Percentiles rank a stretch among this genome's conserved stretches.
These are phyloP conservation scores for Spathaspora sp. DNA, from an alignment of 1,139 yeast species.

Conservation along the genomic window DNA sequence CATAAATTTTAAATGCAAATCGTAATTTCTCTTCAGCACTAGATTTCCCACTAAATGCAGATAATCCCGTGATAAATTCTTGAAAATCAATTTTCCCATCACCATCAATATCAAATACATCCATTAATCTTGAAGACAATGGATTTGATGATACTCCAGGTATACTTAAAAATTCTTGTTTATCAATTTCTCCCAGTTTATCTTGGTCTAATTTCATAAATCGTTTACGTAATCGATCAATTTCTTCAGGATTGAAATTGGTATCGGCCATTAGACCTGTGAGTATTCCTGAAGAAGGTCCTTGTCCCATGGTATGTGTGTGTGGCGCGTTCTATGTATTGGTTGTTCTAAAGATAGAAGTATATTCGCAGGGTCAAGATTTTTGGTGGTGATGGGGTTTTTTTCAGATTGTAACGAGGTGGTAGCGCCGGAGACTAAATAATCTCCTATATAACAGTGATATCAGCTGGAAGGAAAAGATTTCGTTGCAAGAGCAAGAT, in stretches of 20 bases:
- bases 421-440: too few species aligned
- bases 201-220: constrained; percentile 95
- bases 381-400: too few species aligned
- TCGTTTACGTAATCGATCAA: constrained; percentile 85
- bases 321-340: not conserved
- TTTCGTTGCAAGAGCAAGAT: too few species aligned
- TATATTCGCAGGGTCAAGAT: too few species aligned
- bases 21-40: constrained; percentile 77
- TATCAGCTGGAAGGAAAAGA: too few species aligned
- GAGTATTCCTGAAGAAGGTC: constrained; percentile 62
- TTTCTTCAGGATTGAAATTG: constrained; percentile 86
- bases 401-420: too few species aligned
- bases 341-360: too few species aligned
- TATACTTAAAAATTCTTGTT: constrained; percentile 83
- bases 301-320: constrained; percentile 50
- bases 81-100: constrained; percentile 94
- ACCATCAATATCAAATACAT: constrained; percentile 90
- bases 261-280: constrained; percentile 74
- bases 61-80: constrained; percentile 87
- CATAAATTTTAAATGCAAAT: constrained; percentile 93
- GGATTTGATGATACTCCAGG: constrained; percentile 95
- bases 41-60: constrained; percentile 90
- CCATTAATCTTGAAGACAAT: constrained; percentile 83
- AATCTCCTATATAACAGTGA: too few species aligned
- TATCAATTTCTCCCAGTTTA: constrained; percentile 89